phyloP scores from a whole-genome alignment of 1,284 basidiomycete genomes.

The Vanrija sp. region DNA sequence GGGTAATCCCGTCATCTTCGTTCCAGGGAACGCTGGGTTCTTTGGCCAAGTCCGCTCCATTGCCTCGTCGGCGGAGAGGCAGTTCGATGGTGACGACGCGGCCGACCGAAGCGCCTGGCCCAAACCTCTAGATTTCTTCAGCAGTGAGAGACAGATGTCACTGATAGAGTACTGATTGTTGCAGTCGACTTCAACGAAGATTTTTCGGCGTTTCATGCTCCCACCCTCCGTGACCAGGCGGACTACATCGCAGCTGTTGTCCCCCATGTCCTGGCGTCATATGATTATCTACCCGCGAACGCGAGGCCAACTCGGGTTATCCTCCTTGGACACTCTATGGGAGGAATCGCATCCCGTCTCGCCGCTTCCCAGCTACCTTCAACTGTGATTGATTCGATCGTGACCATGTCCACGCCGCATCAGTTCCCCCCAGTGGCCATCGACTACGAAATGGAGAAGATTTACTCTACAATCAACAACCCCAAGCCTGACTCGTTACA shows the following conservation, averaged over 20 bases:
- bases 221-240: constrained; percentile 79
- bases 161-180: neutral
- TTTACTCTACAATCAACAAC: constrained; percentile 57
- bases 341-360: constrained; percentile 79
- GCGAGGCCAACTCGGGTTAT: constrained; percentile 54
- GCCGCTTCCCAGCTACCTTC: constrained; percentile 49
- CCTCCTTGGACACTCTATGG: constrained; percentile 95
- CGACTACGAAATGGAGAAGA: constrained; percentile 62
- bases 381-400: constrained; percentile 66
- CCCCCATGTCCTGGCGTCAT: constrained; percentile 70
- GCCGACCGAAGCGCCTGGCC: neutral
- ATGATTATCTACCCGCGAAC: constrained; percentile 51
- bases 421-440: constrained; percentile 82
- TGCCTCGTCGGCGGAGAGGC: constrained; percentile 79
- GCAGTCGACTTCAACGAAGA: constrained; percentile 96
- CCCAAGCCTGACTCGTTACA: constrained; percentile 51
- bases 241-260: constrained; percentile 70
- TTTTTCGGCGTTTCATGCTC: constrained; percentile 89
- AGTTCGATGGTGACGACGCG: constrained; percentile 59
- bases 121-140: constrained; percentile 72
- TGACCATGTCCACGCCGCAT: constrained; percentile 95
- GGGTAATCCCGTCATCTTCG: constrained; percentile 82
- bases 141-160: constrained; percentile 57
- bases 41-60: constrained; percentile 92
- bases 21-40: constrained; percentile 95